These are phyloP conservation scores for Basidiobolus meristosporus DNA, from an alignment of 371 early-diverging fungal genomes.

Conservation along the genomic window DNA sequence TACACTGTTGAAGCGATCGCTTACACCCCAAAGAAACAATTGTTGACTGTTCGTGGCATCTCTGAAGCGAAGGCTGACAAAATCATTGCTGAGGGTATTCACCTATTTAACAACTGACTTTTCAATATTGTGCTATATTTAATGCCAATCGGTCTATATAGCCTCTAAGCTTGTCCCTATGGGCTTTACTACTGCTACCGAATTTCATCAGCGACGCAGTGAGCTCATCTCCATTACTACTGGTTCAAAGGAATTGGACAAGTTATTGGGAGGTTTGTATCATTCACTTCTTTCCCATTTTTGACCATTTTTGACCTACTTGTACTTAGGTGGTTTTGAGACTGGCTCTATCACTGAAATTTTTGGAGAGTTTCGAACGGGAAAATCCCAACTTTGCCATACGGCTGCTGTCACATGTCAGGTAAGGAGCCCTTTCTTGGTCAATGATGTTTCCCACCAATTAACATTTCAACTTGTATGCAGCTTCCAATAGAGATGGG, in stretches of 20 bases:
- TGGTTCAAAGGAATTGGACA: conserved; percentile 91
- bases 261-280: conserved; percentile 69
- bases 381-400: conserved; percentile 98
- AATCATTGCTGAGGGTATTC: conserved; percentile 80
- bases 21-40: conserved; percentile 86
- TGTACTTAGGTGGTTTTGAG: conserved; percentile 81
- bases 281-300: conserved; percentile 1
- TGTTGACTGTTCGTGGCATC: conserved; percentile 92
- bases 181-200: conserved; percentile 96
- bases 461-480: no score
- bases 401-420: conserved; percentile 97
- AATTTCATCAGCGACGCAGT: conserved; percentile 73
- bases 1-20: conserved; percentile 93
- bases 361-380: conserved; percentile 99
- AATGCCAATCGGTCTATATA: conserved; percentile 6
- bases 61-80: conserved; percentile 98
- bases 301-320: neutral
- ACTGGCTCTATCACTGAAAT: conserved; percentile 98
- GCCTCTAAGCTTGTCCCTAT: conserved; percentile 89
- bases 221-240: conserved; percentile 84
- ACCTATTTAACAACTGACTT: no score
- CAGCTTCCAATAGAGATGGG: conserved; percentile 70
- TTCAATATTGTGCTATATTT: neutral
- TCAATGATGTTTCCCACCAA: no score
- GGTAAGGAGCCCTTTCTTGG: conserved; percentile 18